A percentile compares a stretch with the other conserved stretches of the same genome.
phyloP scores from a whole-genome alignment of 495 filamentous ascomycete genomes.

The Cairneyella variabilis region DNA sequence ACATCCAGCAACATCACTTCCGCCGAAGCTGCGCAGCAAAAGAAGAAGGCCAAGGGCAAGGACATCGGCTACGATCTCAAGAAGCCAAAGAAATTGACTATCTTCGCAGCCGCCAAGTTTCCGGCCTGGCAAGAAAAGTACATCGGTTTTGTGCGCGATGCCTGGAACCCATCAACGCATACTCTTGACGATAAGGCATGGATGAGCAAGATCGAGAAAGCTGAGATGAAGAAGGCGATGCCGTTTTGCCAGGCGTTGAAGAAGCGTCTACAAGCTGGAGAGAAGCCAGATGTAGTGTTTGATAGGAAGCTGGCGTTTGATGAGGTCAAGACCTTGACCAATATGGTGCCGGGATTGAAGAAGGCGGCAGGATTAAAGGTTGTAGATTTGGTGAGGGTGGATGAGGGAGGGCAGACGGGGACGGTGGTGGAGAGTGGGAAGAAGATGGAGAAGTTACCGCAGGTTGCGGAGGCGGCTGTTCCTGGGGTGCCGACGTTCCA shows the following conservation, averaged over 20 bases:
- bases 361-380: conserved; percentile 60
- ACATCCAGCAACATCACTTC: conserved; percentile 78
- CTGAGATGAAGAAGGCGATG: conserved; percentile 97
- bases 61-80: conserved; percentile 75
- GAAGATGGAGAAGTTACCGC: conserved; percentile 54
- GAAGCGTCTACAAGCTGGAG: conserved; percentile 62
- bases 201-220: conserved; percentile 67
- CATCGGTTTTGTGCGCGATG: conserved; percentile 71
- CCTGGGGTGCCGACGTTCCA: conserved; percentile 76
- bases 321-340: conserved; percentile 64
- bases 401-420: conserved; percentile 66
- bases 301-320: conserved; percentile 82
- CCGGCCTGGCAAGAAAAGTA: conserved; percentile 91
- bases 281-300: conserved; percentile 62
- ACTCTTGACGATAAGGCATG: conserved; percentile 72
- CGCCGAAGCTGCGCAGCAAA: conserved; percentile 73
- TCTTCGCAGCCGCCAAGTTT: conserved; percentile 73
- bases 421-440: conserved; percentile 44
- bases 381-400: conserved; percentile 60
- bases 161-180: conserved; percentile 34
- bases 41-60: conserved; percentile 90
- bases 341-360: conserved; percentile 56
- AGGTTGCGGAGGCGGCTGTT: conserved; percentile 60
- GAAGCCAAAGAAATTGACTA: conserved; percentile 85
- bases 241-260: conserved; percentile 89